Evolutionary conservation across 257 asterid genomes (phyloP).

Genomic region (Pogostemon cablin): DNA sequence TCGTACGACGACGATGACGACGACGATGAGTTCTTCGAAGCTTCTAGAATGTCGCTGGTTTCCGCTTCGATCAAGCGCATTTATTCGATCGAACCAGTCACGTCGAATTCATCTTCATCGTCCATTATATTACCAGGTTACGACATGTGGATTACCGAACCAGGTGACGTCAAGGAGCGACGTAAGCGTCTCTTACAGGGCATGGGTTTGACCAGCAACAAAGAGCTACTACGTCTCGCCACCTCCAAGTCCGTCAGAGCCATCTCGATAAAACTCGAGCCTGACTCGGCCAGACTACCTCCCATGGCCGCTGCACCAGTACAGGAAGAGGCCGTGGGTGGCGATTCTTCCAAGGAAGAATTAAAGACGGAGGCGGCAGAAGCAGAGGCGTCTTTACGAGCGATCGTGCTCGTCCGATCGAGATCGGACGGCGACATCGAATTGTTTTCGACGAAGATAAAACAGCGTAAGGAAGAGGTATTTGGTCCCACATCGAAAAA

Average conservation of each 20-base stretch:
- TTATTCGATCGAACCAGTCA: slow-evolving; percentile 26
- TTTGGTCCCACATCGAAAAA: slow-evolving; percentile 59
- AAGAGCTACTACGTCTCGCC: slow-evolving; percentile 47
- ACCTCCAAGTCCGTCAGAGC: slow-evolving; percentile 43
- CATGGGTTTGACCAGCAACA: slow-evolving; percentile 73
- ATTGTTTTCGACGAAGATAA: slow-evolving; percentile 41
- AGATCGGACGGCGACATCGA: slow-evolving; percentile 74
- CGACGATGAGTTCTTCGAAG: slow-evolving; percentile 61
- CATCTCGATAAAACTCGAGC: slow-evolving; percentile 36
- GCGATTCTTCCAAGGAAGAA: slow-evolving; percentile 33
- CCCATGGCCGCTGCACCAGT: not conserved
- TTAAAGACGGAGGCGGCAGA: not conserved
- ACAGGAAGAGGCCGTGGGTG: not conserved
- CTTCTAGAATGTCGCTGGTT: slow-evolving; percentile 60
- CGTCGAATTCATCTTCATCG: slow-evolving; percentile 18
- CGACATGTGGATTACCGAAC: slow-evolving; percentile 77
- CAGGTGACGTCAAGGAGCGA: slow-evolving; percentile 72
- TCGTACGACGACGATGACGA: slow-evolving; percentile 45
- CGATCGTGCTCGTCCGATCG: slow-evolving; percentile 54
- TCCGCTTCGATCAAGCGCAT: slow-evolving; percentile 41
- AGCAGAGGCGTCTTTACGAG: slow-evolving; percentile 8
- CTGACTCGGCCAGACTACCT: slow-evolving; percentile 12
- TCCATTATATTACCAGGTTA: slow-evolving; percentile 41
- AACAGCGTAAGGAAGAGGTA: slow-evolving; percentile 63
- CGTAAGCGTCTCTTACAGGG: slow-evolving; percentile 69